Base-by-base conservation (phyloP, 768 basidiomycete genomes). In the Hortiboletus flavorubellus region DNA sequence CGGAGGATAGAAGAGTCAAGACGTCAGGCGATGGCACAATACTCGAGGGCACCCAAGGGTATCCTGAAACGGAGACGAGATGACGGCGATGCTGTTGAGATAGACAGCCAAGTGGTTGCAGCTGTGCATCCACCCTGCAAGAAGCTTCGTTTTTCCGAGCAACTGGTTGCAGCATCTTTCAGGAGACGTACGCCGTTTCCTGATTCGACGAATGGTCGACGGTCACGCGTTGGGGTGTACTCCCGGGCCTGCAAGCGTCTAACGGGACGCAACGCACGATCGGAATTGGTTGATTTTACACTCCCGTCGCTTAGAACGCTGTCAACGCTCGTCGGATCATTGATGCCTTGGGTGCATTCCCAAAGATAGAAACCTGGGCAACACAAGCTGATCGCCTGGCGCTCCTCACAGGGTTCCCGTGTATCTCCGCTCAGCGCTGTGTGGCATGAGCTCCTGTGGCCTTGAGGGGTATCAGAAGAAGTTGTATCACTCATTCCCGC, bases 301-400 rank as follows among this genome's bases (percentile, higher is more conserved):
- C 59, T 71, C 7, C 70, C 70, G 10, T 72, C 71, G 16, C 50
- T 72, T 16, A 63, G 67, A 21, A 72, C 64, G 38, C 45, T 71
- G n/a, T 72, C 71, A 8, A 56, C 59, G 34, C 66, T 73, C 5
- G 65, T 71, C 40, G 69, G 68, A 21, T 66, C 67, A 4, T 18
- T 72, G 49, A 66, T 71, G 59, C 64, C 68, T 3, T 71, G 69
- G 69, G 54, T 67, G 23, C 63, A 59, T 23, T 71, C 55, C 26
- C 44, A 48, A 40, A 46, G 49, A 46, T 53, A 49, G 56, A 14
- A 37, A 26, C 5, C 5, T 26, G 26, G 26, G 26, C 26, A 26
- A 26, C 26, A 26, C 26, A 26, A 26, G 26, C 26, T 5, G 26
- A 26, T 26, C 26, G 3, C 26, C 26, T 26, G 26, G 26, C 26